Evolutionary conservation across 768 basidiomycete species (phyloP), one percentile per base, ranked within the genome.

Genomic region (Russula abietina): DNA sequence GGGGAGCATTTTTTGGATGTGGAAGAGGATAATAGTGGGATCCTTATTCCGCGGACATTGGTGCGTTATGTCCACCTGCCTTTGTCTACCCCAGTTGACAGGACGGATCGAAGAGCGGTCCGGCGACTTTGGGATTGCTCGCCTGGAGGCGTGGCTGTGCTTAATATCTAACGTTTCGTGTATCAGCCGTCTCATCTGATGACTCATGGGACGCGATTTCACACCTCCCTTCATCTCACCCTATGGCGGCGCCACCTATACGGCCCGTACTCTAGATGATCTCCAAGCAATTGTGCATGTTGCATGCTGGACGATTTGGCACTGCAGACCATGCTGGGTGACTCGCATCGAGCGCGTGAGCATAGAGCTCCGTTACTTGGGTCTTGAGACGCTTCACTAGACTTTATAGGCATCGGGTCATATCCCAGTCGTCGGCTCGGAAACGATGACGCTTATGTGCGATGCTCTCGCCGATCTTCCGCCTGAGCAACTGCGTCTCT

Each of bases 331-430:
- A 80, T 89, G 3, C 75, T 75, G 1, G 72, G 72, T 5, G 61
- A 12, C 59, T 73, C 28, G 76, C 74, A 26, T 81, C 78, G 51
- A 75, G 74, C 30, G 76, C 80, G 0, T 80, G 76, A 4, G n/a
- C n/a, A 84, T 93, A 17, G 95, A 98, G 69, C 77, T 98, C 45
- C 82, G 94, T 28, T 79, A 86, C 26, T 89, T 94, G 84, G 96
- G 93, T 0, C 77, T 95, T 57, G 92, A 96, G 69, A 91, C 91
- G 0, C 74, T 99, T 10, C 90, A 94, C 66, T 84, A 90, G 67
- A 93, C 98, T 57, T 77, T 98, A 10, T 91, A 98, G 71, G 85
- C 87, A 1, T 91, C 92, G 0, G 95, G 91, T n/a, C 93, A 98
- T 73, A 93, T 93, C 80, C 87, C 1, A n/a, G n/a, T n/a, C n/a